Evolutionary conservation across 2,329 filamentous ascomycete genomes (phyloP).

Genomic region (Pseudogymnoascus sp.): DNA sequence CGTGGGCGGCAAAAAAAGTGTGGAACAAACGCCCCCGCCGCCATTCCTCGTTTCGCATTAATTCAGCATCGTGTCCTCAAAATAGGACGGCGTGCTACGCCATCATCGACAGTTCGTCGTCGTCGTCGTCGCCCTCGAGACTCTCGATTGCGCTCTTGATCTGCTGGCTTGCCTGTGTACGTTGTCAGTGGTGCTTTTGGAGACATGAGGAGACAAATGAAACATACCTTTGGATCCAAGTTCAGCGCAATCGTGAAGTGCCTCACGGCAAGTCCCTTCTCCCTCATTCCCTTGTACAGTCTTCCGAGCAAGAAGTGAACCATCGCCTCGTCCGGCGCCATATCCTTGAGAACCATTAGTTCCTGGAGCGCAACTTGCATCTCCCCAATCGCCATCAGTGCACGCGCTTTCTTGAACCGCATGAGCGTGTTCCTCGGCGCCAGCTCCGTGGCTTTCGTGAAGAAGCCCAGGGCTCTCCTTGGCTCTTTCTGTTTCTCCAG

Average conservation of each 20-base stretch:
- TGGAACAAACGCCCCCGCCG: slow-evolving; percentile 1
- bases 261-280: slow-evolving; percentile 74
- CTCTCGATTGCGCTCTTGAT: slow-evolving; percentile 97
- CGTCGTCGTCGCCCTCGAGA: slow-evolving; percentile 71
- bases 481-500: slow-evolving; percentile 83
- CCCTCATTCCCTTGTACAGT: slow-evolving; percentile 65
- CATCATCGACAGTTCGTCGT: slow-evolving; percentile 52
- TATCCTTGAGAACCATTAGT: slow-evolving; percentile 78
- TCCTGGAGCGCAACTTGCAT: slow-evolving; percentile 71
- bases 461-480: slow-evolving; percentile 70
- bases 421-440: slow-evolving; percentile 76
- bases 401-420: slow-evolving; percentile 86
- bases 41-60: slow-evolving; percentile 2
- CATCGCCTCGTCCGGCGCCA: slow-evolving; percentile 89
- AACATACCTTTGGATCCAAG: slow-evolving; percentile 83
- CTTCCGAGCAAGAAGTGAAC: slow-evolving; percentile 92
- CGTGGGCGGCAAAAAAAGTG: neutral
- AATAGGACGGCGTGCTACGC: slow-evolving; percentile 16
- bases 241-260: slow-evolving; percentile 94
- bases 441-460: slow-evolving; percentile 72
- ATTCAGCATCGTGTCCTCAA: neutral
- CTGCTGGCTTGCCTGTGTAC: slow-evolving; percentile 69
- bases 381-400: slow-evolving; percentile 67
- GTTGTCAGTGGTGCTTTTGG: slow-evolving; percentile 12
- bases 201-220: neutral